Base-by-base conservation (phyloP, 176 grass and related monocot species). In the Canna indica region DNA sequence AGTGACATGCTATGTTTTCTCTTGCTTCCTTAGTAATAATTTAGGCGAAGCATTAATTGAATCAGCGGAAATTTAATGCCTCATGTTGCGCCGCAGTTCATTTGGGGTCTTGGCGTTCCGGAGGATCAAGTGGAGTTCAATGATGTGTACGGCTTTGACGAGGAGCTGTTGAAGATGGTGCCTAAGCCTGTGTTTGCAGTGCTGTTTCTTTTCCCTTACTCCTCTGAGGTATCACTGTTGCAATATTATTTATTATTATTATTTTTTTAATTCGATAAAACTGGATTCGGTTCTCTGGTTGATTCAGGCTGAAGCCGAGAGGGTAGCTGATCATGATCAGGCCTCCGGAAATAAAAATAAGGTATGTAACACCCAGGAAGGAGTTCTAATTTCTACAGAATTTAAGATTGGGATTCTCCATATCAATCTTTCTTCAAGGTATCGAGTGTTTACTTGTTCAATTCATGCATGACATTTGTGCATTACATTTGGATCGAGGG, bases 81-180 rank as follows among this genome's bases (percentile, higher is more conserved):
- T 25, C 47, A 12, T 16, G 33, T 41, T 18, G 34, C 52, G 16
- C 20, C 52, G 69, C 84, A 97, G 94, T 97, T 90, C 86, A 85
- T 97, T 1, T 85, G 88, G 83, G 94, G 94, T 17, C 75, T 97
- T 36, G 94, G 94, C 7, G 86, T 92, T 44, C 73, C 86, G 69
- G 82, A 87, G 79, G 77, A 61, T 39, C 77, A 74, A 1, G 86
- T 26, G 44, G 86, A 93, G 82, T 97, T 97, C 86, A 85, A 82
- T 59, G 94, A 97, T 70, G 89, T 97, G 36, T 97, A 97, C 65
- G 94, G 94, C 47, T 79, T 97, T 72, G 94, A 93, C 73, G 89
- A 97, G 41, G 94, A 93, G 46, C 48, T 97, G 73, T 77, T 97
- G 27, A 84, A 74, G 44, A 90, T 97, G 89, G 94, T 97, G 35